phyloP scores from a whole-genome alignment of 352 stramenopile genomes.

The Phytophthora aleatoria region DNA sequence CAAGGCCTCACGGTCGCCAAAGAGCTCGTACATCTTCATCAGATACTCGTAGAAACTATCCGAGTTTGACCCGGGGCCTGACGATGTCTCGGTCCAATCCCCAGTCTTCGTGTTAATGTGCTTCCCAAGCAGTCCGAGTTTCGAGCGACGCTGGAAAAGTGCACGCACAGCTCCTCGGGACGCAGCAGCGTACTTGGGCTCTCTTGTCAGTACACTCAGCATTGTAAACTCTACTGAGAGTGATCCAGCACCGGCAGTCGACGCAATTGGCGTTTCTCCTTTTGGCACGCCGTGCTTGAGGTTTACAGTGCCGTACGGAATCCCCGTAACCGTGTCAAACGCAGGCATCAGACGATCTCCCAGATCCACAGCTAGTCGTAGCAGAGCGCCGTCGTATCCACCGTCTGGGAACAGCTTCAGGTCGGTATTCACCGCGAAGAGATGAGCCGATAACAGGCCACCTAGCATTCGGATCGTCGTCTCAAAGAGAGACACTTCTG shows the following conservation, averaged over 20 bases:
- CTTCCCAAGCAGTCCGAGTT: constrained; percentile 93
- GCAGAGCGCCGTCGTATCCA: constrained; percentile 92
- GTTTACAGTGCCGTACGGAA: constrained; percentile 98
- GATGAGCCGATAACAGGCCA: constrained; percentile 90
- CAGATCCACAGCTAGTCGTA: constrained; percentile 95
- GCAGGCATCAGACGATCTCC: constrained; percentile 94
- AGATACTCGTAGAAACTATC: constrained; percentile 99
- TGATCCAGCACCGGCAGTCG: constrained; percentile 95
- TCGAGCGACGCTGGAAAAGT: constrained; percentile 79
- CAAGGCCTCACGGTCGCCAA: constrained; percentile 92
- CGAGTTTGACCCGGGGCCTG: constrained; percentile 92
- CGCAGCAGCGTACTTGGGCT: constrained; percentile 71
- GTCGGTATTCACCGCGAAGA: constrained; percentile 68
- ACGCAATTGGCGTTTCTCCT: constrained; percentile 95
- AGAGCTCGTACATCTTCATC: constrained; percentile 96
- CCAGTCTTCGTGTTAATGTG: constrained; percentile 94
- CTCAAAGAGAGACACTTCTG: constrained; percentile 93
- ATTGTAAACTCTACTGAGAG: constrained; percentile 97
- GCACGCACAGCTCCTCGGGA: constrained; percentile 68
- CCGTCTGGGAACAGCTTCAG: constrained; percentile 61
- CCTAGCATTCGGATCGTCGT: constrained; percentile 93
- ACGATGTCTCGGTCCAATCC: constrained; percentile 80
- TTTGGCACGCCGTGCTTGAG: constrained; percentile 87
- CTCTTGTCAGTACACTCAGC: constrained; percentile 85
- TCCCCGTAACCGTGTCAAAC: constrained; percentile 95